phyloP scores from a whole-genome alignment of 2,329 filamentous ascomycete species.

The Macrophomina phaseolina region DNA sequence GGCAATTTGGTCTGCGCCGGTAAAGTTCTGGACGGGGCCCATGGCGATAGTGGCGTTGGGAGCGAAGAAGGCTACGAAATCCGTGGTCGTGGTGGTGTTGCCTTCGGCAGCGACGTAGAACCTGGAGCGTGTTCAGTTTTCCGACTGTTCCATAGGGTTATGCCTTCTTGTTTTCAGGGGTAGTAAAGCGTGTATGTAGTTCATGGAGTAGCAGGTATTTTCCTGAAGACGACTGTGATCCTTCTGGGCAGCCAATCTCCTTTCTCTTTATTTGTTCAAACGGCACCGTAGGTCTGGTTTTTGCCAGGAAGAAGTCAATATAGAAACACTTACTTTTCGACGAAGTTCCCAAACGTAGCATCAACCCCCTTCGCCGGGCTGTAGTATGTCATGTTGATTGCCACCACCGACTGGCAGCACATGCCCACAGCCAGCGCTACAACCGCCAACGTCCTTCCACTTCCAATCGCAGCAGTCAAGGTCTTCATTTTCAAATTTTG shows the following conservation, averaged over 20 bases:
- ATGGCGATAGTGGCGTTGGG: not conserved
- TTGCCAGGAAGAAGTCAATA: no score
- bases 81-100: not conserved
- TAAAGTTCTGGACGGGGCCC: not conserved
- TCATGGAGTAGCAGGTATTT: no score
- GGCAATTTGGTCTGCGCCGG: not conserved
- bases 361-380: not conserved
- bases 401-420: not conserved
- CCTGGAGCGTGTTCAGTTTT: not conserved
- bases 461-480: no score
- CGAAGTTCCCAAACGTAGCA: not conserved
- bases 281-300: no score
- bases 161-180: no score
- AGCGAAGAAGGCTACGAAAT: not conserved
- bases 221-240: no score
- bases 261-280: no score
- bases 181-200: no score
- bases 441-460: not conserved
- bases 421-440: not conserved
- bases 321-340: not conserved
- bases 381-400: not conserved
- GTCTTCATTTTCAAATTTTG: no score
- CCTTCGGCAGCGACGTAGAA: not conserved
- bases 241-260: no score
- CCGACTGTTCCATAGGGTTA: no score